phyloP scores from a whole-genome alignment of 208 protist species.

The Wallacemonas sp. region DNA sequence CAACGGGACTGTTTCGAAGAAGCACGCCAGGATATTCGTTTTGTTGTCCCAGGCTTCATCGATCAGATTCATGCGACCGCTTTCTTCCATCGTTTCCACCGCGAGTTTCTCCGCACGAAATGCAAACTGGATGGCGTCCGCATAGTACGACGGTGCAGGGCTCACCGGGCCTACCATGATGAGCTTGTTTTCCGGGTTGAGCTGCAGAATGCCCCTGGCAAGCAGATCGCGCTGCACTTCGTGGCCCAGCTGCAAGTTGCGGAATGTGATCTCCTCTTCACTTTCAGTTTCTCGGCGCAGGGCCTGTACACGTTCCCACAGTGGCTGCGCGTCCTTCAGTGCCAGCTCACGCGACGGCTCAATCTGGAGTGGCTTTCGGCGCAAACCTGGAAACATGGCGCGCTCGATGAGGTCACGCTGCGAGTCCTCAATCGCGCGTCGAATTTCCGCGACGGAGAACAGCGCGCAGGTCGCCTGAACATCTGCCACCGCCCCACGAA shows the following conservation, averaged over 20 bases:
- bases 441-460: slow-evolving; percentile 28
- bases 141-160: slow-evolving; percentile 16
- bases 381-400: slow-evolving; percentile 26
- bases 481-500: slow-evolving; percentile 19
- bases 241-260: slow-evolving; percentile 44
- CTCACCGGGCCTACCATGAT: slow-evolving; percentile 15
- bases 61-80: slow-evolving; percentile 57
- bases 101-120: slow-evolving; percentile 50
- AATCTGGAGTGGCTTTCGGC: slow-evolving; percentile 9
- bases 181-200: slow-evolving; percentile 23
- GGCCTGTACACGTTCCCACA: slow-evolving; percentile 54
- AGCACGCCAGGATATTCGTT: neutral
- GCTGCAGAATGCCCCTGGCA: slow-evolving; percentile 23
- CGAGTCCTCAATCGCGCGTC: slow-evolving; percentile 43
- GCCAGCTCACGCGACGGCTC: slow-evolving; percentile 6
- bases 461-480: slow-evolving; percentile 27
- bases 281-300: slow-evolving; percentile 69
- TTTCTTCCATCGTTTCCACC: slow-evolving; percentile 54
- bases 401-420: slow-evolving; percentile 30
- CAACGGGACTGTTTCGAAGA: neutral
- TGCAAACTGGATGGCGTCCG: slow-evolving; percentile 48
- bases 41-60: slow-evolving; percentile 29
- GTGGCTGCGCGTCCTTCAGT: slow-evolving; percentile 44
- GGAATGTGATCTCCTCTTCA: slow-evolving; percentile 67
- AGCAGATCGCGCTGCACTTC: slow-evolving; percentile 51